Base-by-base conservation (phyloP, 2,329 filamentous ascomycete species). In the Ophiostoma pallidulum region DNA sequence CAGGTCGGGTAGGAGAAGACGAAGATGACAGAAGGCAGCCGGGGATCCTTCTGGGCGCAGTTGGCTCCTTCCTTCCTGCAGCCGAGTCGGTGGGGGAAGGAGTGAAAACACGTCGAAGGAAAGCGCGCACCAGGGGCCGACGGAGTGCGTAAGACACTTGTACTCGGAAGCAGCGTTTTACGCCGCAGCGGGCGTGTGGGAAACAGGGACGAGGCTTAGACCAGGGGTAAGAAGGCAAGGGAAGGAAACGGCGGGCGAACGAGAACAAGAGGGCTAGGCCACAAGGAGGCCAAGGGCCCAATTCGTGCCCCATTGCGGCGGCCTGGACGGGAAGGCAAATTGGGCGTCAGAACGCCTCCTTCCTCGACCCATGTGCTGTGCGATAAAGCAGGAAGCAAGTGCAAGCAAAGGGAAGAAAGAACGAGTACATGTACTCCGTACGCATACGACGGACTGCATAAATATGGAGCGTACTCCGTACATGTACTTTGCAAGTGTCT, bases 211-310 rank as follows among this genome's bases (percentile, higher is more conserved):
- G 43, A 43, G 44, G 39, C 29, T 20, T 47, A 44, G 48, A 44
- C 45, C 48, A 49, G 50, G 47, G 51, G 44, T 41, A 39, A 26
- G n/a, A n/a, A n/a, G 32, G 45, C 39, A 44, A 47, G 48, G 44
- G 33, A 41, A 48, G 24, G 44, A 50, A 47, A 47, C 44, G 20
- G 36, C 43, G 48, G 26, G 43, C 39, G 44, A 36, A 29, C 28
- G 40, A 45, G 37, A n/a, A 42, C 29, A 42, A 40, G 32, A 29
- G 38, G 42, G 24, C 24, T 28, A 28, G 24, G 24, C 35, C 35
- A 37, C 16, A 37, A n/a, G 35, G 16, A 20, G 18, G 16, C 5
- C 10, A 37, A 37, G 35, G 16, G 19, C 32, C 6, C 32, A 35
- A 14, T 16, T 6, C 10, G 8, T 35, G 32, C 8, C 18, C 5